phyloP scores from a whole-genome alignment of 2,329 filamentous ascomycete species.

The Pseudocercospora macadamiae region DNA sequence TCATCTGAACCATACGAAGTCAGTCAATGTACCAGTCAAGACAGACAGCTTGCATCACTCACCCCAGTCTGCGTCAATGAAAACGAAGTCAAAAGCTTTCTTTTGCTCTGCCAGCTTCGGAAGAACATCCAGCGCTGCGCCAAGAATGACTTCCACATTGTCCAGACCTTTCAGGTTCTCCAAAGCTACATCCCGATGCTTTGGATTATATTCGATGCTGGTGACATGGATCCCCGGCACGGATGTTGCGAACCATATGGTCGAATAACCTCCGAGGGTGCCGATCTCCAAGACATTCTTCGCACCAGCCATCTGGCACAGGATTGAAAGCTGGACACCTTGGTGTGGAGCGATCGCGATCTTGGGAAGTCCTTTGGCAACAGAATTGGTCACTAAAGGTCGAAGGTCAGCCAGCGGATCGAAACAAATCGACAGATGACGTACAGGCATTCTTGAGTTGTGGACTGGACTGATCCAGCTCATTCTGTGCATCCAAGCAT shows the following conservation, averaged over 20 bases:
- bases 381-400: constrained; percentile 12
- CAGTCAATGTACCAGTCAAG: no score
- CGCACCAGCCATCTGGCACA: constrained; percentile 33
- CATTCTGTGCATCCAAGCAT: background rate
- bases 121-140: constrained; percentile 29
- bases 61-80: constrained; percentile 33
- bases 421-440: background rate
- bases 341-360: constrained; percentile 43
- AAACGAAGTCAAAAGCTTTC: constrained; percentile 29
- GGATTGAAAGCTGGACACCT: constrained; percentile 46
- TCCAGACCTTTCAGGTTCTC: constrained; percentile 23
- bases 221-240: constrained; percentile 48
- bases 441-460: background rate
- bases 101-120: constrained; percentile 19
- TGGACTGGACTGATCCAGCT: background rate
- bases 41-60: no score
- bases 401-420: background rate
- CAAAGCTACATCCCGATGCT: constrained; percentile 51
- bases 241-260: constrained; percentile 55
- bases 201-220: constrained; percentile 54
- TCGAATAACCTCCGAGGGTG: constrained; percentile 58
- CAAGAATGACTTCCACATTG: constrained; percentile 29
- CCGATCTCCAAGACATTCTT: constrained; percentile 56
- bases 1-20: no score
- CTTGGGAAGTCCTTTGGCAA: constrained; percentile 30